Conservation (phyloP, 75 land plant species). For the Picea sitchensis region DNA sequence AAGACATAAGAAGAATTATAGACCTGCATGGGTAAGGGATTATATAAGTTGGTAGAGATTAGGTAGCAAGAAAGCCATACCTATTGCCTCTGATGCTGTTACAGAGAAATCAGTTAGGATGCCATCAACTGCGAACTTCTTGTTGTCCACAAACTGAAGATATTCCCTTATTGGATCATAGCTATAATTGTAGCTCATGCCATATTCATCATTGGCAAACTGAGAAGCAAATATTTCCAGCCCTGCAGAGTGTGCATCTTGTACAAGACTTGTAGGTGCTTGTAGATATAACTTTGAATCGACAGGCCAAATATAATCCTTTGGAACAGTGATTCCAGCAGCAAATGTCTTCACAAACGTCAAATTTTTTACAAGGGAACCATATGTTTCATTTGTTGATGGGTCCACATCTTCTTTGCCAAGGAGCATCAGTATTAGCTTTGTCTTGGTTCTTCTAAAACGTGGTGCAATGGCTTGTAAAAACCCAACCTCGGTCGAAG, state of each 20-base stretch:
- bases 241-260: conserved; percentile 62
- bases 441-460: conserved; percentile 33
- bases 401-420: conserved; percentile 41
- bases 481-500: conserved; percentile 84
- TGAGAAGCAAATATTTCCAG: conserved; percentile 69
- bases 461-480: conserved; percentile 37
- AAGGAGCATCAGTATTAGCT: conserved; percentile 53
- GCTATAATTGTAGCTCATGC: conserved; percentile 67
- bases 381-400: conserved; percentile 60
- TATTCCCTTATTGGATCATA: conserved; percentile 80
- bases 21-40: no score
- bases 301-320: conserved; percentile 62
- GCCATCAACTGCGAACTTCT: conserved; percentile 79
- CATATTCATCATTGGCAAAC: conserved; percentile 61
- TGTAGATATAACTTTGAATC: conserved; percentile 28
- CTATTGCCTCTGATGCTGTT: conserved; percentile 83
- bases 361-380: conserved; percentile 41
- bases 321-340: conserved; percentile 78
- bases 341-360: conserved; percentile 54
- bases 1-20: no score
- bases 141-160: conserved; percentile 49
- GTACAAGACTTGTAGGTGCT: conserved; percentile 47
- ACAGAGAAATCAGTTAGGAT: conserved; percentile 75
- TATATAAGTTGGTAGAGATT: no score
- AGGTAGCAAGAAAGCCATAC: conserved; percentile 17